A percentile compares a stretch with the other conserved stretches of the same genome.
Conservation (phyloP, 345 rosid species). For the Trapa bicornis region DNA sequence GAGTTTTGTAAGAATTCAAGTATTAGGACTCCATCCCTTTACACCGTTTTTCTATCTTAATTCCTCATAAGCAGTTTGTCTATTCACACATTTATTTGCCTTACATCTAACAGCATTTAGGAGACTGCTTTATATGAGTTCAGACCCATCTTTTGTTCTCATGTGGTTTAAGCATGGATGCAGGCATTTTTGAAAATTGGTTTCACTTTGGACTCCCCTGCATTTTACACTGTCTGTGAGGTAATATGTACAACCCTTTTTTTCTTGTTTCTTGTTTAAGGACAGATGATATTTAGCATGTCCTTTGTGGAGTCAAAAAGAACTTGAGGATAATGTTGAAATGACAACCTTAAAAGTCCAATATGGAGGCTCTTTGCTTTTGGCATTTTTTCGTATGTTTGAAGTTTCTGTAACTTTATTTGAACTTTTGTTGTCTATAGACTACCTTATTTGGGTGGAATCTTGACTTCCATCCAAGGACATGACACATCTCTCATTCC, state of each 20-base stretch:
- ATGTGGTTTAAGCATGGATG: constrained; percentile 7
- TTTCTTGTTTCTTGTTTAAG: background rate
- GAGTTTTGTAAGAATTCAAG: background rate
- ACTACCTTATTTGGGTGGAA: background rate
- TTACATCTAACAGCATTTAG: background rate
- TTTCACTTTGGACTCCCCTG: constrained; percentile 49
- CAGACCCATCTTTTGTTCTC: constrained; percentile 1
- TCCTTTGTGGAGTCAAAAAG: background rate
- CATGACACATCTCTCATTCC: background rate
- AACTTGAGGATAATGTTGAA: background rate
- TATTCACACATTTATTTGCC: background rate
- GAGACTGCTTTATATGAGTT: background rate
- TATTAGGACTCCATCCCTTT: background rate
- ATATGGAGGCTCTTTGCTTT: background rate
- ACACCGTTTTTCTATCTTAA: background rate
- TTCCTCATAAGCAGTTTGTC: background rate
- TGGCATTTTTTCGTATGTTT: background rate
- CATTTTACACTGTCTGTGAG: constrained; percentile 60
- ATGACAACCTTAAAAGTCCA: background rate
- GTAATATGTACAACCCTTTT: constrained; percentile 16
- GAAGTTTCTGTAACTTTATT: background rate
- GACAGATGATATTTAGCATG: background rate
- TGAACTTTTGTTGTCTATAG: background rate
- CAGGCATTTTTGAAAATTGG: constrained; percentile 62
- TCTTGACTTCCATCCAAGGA: background rate